These are phyloP conservation scores for Auricularia sp. DNA, from an alignment of 768 basidiomycete genomes.

Conservation along the genomic window DNA sequence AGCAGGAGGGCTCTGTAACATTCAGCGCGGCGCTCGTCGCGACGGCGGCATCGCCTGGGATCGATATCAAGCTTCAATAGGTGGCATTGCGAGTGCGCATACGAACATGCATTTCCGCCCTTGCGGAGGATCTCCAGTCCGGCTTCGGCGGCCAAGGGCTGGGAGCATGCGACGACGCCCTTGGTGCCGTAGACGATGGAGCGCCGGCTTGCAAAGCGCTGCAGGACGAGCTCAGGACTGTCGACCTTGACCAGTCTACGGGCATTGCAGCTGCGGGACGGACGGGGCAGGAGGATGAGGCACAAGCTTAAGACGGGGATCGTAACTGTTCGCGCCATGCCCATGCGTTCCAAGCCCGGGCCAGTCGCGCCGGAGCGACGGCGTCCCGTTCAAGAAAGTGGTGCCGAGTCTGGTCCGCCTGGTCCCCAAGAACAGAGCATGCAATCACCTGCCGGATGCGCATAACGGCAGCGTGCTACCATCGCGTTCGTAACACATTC, in stretches of 20 bases:
- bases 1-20: slow-evolving; percentile 77
- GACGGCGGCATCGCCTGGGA: slow-evolving; percentile 84
- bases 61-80: neutral
- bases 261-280: neutral
- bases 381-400: neutral
- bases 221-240: slow-evolving; percentile 51
- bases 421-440: no score
- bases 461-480: no score
- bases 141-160: slow-evolving; percentile 84
- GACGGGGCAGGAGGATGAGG: neutral
- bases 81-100: neutral
- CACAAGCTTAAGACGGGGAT: neutral
- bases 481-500: no score
- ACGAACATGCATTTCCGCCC: slow-evolving; percentile 89
- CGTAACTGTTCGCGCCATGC: neutral
- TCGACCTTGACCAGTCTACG: slow-evolving; percentile 47
- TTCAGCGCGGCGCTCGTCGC: slow-evolving; percentile 89
- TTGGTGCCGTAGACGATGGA: slow-evolving; percentile 82
- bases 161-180: slow-evolving; percentile 79
- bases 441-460: no score
- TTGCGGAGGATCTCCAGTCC: slow-evolving; percentile 84
- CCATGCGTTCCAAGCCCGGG: neutral
- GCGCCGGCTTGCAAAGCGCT: slow-evolving; percentile 71
- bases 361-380: neutral
- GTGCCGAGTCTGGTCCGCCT: neutral